Evolutionary conservation across 805 yeast genomes (phyloP), one percentile per base, ranked within the genome.

Genomic region (Candida mattraensis): DNA sequence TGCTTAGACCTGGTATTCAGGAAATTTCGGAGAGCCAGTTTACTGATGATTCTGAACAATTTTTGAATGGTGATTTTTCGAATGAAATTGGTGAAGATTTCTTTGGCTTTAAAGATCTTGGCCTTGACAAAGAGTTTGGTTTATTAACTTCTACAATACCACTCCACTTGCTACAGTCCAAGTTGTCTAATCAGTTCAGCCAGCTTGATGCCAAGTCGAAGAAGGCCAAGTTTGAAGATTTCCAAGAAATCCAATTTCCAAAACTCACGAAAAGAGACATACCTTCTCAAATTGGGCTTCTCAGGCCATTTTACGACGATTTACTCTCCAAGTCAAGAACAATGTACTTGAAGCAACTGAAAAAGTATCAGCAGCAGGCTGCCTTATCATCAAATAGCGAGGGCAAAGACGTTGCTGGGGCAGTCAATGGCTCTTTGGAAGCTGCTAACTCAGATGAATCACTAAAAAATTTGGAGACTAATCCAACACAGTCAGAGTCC

Each of bases 1-100:
- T 89, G 40, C 68, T 93, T 37, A 72, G 96, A 39, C 99, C 99
- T 1, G 77, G 80, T 5, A 66, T 76, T 38, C 83, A 80, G 50
- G 87, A 83, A 42, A 40, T 66, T 7, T 80, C 74, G 33, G 98
- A 89, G 53, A 72, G 75, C 35, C 83, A 79, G 46, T 93, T 93
- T 59, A 78, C 68, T 24, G 99, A 94, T 55, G 86, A 87, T 52
- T 83, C 95, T 51, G 97, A 93, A 45, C 96, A 91, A 60, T 93
- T 89, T 56, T 63, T 91, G 47, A 84, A 93, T 19, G 99, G 99
- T 39, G 97, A 89, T 53, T 93, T 93, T 58, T 83, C 96, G 1
- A 83, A 77, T 50, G 96, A 89, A 42, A 66, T 93, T 24, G 99
- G 98, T 5, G 99, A 91, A 51, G 99, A 93, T 63, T 93, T 89